Base-by-base conservation (phyloP, 148 eudicot species). In the Limonium bicolor region DNA sequence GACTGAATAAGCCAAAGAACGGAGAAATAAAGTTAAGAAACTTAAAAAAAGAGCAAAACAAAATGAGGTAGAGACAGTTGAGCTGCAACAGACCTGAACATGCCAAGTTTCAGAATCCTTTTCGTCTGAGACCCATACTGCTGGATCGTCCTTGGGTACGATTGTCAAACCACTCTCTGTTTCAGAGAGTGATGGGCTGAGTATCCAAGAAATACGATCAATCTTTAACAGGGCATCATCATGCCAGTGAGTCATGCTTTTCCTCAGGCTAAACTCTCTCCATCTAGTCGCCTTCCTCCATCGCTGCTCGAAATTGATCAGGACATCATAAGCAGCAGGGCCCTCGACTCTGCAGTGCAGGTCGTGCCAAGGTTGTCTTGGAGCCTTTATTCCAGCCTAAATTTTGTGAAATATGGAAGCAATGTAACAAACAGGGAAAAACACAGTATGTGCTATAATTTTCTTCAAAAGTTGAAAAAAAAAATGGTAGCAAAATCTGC, bases 321-420 rank as follows among this genome's bases (percentile, higher is more conserved):
- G 86, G 65, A 77, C 86, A 55, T 88, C 96, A 72, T 83, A 88
- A 41, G 94, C 96, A 62, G 97, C 97, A 63, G 92, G 87, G 9
- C 97, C 97, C 14, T 90, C 97, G 39, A 90, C 65, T 62, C 64
- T 74, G 65, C 92, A 77, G 56, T 88, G 96, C 60, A 83, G 62
- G 61, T 88, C 96, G 68, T 88, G 97, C 97, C 99, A 90, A 21
- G 99, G 95, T 55, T 90, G 77, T 53, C 99, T 84, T 27, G 99
- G 99, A 63, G 93, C 95, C 73, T 67, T 80, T 11, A 78, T 84
- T 54, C 93, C 99, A 50, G 63, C 72, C 99, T 90, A 44, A 42
- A 53, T 50, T 20, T 41, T 25, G 43, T 26, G 58, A 56, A 24
- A 32, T n/a, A 19, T 26, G 15, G 38, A 42, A 21, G 10, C n/a